These are phyloP conservation scores for Trametes maxima DNA, from an alignment of 768 basidiomycete species.

Conservation along the genomic window DNA sequence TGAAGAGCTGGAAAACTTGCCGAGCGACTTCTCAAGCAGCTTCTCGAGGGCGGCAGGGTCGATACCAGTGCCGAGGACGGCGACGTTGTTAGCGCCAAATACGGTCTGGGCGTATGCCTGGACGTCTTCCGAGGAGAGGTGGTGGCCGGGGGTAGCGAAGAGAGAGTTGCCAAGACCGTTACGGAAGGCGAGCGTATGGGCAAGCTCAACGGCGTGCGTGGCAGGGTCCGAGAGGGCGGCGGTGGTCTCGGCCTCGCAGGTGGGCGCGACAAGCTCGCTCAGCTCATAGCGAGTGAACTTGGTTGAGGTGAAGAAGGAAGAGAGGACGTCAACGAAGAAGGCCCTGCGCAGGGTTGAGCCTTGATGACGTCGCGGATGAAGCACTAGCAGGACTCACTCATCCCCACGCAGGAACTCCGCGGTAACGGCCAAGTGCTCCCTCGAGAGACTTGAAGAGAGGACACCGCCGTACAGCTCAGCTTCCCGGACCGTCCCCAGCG, in stretches of 20 bases:
- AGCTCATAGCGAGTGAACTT: slow-evolving; percentile 82
- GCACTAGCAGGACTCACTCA: slow-evolving; percentile 66
- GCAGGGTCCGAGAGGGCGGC: slow-evolving; percentile 62
- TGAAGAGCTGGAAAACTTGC: slow-evolving; percentile 44
- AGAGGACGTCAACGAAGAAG: slow-evolving; percentile 89
- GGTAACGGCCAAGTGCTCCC: slow-evolving; percentile 91
- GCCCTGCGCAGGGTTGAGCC: slow-evolving; percentile 46
- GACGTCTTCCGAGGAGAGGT: slow-evolving; percentile 68
- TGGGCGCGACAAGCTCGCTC: slow-evolving; percentile 70
- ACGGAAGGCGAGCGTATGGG: slow-evolving; percentile 92
- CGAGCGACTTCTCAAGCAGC: slow-evolving; percentile 73
- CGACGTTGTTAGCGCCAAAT: slow-evolving; percentile 79
- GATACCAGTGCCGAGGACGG: slow-evolving; percentile 87
- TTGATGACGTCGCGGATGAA: not conserved
- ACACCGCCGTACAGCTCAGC: slow-evolving; percentile 93
- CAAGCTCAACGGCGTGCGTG: slow-evolving; percentile 78
- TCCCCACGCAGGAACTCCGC: slow-evolving; percentile 95
- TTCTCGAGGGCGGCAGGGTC: slow-evolving; percentile 66
- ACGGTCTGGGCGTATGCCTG: slow-evolving; percentile 71
- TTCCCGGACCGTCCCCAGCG: slow-evolving; percentile 88
- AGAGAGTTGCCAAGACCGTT: slow-evolving; percentile 89
- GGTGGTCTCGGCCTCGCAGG: slow-evolving; percentile 69
- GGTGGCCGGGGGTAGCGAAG: slow-evolving; percentile 72
- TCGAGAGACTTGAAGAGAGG: slow-evolving; percentile 77
- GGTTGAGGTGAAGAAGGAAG: slow-evolving; percentile 80